Base-by-base conservation (phyloP, 805 yeast genomes). In the Yarrowia sp. region DNA sequence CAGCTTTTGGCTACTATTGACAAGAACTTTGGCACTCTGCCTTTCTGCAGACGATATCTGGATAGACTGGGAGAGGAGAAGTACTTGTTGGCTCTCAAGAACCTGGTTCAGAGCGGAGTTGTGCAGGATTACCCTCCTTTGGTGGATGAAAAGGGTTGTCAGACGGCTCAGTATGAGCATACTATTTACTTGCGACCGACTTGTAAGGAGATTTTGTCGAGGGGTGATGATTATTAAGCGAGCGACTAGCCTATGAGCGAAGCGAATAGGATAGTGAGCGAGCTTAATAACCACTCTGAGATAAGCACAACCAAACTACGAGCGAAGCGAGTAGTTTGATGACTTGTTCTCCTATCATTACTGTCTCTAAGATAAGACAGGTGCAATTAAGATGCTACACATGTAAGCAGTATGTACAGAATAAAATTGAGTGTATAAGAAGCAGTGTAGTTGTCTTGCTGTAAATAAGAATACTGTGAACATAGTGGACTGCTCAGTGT, bases 81-180 rank as follows among this genome's bases (percentile, higher is more conserved):
- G 78, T 93, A 95, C 72, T 79, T 93, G 66, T 80, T 90, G 70
- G 97, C 96, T 6, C 82, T 95, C 76, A 91, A 89, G 77, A 88
- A 85, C 71, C 81, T 95, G 73, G 96, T 91, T 64, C 86, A 86
- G 74, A 83, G 88, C 8, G 98, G 97, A 4, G 78, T 89, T n/a
- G 90, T 95, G 8, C 89, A 88, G 71, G 99, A 91, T 69, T 92
- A 95, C 71, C 97, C 98, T 15, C 99, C 99, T 7, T 79, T 95
- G 69, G 87, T 84, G 64, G 99, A 95, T 74, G 77, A 81, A 17
- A 83, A 80, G 67, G 98, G 98, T 11, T 82, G 88, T 55, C 92
- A 89, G 81, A 95, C 98, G 42, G 99, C 99, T 0, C 99, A 95
- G 77, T 93, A 77, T 73, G 99, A 95, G 76, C 99, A 95, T 78